Evolutionary conservation across 176 grass and related monocot genomes (phyloP).

Genomic region (Leersia perrieri): DNA sequence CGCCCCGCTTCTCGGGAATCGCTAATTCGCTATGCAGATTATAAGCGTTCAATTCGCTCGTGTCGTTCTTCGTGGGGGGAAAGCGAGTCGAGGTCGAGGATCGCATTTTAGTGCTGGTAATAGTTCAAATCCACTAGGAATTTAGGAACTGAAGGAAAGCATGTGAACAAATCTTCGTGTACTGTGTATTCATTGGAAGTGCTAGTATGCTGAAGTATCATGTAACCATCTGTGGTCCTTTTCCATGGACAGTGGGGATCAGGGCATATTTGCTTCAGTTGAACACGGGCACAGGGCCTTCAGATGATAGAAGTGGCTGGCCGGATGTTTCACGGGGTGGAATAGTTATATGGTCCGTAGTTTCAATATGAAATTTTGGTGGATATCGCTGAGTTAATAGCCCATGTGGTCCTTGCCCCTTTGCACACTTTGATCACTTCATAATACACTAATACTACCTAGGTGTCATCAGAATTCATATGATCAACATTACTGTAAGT

Average conservation of each 20-base stretch:
- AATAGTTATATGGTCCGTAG: not conserved
- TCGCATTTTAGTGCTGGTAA: not conserved
- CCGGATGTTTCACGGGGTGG: not conserved
- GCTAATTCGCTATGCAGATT: too few relatives aligned
- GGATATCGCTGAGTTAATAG: not conserved
- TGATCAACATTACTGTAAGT: not conserved
- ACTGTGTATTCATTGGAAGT: not conserved
- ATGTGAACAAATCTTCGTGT: not conserved
- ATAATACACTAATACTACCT: not conserved
- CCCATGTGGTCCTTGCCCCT: not conserved
- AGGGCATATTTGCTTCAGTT: not conserved
- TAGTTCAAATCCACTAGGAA: not conserved
- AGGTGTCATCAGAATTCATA: not conserved
- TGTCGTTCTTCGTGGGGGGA: not conserved
- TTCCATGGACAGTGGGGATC: not conserved
- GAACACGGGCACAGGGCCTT: too few relatives aligned
- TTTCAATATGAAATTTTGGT: not conserved
- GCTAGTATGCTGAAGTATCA: not conserved
- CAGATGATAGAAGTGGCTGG: too few relatives aligned
- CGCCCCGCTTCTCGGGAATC: not conserved
- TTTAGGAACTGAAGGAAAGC: not conserved
- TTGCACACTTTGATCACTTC: not conserved
- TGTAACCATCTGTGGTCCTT: not conserved
- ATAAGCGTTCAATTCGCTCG: not conserved
- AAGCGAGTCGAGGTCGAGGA: not conserved